These are phyloP conservation scores for Zymoseptoria crescenta DNA, from an alignment of 2,329 filamentous ascomycete species.

Conservation along the genomic window DNA sequence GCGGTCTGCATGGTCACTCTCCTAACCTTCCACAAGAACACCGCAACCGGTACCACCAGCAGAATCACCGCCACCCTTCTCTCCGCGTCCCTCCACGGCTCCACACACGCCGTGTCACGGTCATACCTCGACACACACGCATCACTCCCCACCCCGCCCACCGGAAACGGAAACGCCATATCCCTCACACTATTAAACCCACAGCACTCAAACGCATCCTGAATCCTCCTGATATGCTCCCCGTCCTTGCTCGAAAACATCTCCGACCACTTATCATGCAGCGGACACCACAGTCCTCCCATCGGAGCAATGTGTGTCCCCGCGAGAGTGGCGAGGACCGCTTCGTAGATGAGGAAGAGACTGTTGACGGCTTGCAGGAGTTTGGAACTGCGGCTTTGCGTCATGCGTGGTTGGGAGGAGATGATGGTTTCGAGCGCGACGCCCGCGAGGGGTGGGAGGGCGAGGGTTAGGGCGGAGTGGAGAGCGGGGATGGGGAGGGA, in stretches of 20 bases:
- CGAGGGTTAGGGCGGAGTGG: conserved; percentile 35
- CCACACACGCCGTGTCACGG: conserved; percentile 43
- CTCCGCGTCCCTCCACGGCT: conserved; percentile 50
- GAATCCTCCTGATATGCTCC: conserved; percentile 49
- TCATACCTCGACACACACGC: conserved; percentile 44
- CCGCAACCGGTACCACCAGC: conserved; percentile 46
- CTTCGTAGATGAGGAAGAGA: conserved; percentile 33
- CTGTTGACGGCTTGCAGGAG: conserved; percentile 31
- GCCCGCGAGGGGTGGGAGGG: conserved; percentile 37
- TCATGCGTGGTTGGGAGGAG: conserved; percentile 28
- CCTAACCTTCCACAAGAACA: conserved; percentile 51
- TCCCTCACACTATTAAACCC: conserved; percentile 53
- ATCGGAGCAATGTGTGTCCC: conserved; percentile 37
- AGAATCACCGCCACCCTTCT: conserved; percentile 48
- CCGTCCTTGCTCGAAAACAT: conserved; percentile 48
- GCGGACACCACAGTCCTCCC: conserved; percentile 41
- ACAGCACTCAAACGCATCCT: conserved; percentile 60
- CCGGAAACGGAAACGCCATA: conserved; percentile 55
- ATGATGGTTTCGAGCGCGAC: conserved; percentile 35
- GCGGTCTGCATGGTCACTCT: background rate
- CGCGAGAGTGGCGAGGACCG: conserved; percentile 39
- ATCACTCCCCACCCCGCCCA: conserved; percentile 24
- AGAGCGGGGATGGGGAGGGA: conserved; percentile 37
- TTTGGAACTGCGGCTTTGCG: conserved; percentile 21
- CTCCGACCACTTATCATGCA: conserved; percentile 50